Evolutionary conservation across 371 early-diverging fungal species (phyloP).

Genomic region (Apophysomyces variabilis): DNA sequence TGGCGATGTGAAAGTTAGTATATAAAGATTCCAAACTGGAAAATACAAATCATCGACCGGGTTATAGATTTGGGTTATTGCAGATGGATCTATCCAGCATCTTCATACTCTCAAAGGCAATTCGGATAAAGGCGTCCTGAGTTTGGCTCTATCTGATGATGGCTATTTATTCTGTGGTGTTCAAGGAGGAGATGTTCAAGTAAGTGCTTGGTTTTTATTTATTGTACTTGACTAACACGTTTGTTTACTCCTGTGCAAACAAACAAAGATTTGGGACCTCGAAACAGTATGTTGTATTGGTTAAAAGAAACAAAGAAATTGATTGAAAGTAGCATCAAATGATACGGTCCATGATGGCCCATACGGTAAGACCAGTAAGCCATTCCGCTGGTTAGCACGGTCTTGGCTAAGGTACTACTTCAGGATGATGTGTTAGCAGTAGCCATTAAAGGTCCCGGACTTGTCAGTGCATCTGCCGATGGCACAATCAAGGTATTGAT

Average conservation of each 20-base stretch:
- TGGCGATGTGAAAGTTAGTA: conserved; percentile 65
- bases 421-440: conserved; percentile 76
- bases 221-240: neutral
- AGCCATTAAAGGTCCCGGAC: conserved; percentile 43
- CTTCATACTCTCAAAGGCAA: conserved; percentile 55
- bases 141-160: conserved; percentile 68
- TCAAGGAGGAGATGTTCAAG: conserved; percentile 80
- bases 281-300: conserved; percentile 59
- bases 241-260: neutral
- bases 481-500: conserved; percentile 68
- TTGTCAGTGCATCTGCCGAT: conserved; percentile 79
- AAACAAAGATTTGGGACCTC: conserved; percentile 72
- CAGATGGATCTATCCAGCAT: conserved; percentile 42
- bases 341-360: conserved; percentile 70
- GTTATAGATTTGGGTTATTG: conserved; percentile 62
- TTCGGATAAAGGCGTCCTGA: conserved; percentile 63
- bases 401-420: neutral
- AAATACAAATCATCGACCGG: neutral
- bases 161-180: conserved; percentile 78
- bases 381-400: neutral
- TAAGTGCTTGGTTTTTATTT: conserved; percentile 17
- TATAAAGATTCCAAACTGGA: no score
- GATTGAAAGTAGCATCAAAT: conserved; percentile 53
- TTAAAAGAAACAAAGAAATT: neutral
- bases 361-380: conserved; percentile 43